phyloP scores from a whole-genome alignment of 208 protist genomes.

The Polymyxa betae region DNA sequence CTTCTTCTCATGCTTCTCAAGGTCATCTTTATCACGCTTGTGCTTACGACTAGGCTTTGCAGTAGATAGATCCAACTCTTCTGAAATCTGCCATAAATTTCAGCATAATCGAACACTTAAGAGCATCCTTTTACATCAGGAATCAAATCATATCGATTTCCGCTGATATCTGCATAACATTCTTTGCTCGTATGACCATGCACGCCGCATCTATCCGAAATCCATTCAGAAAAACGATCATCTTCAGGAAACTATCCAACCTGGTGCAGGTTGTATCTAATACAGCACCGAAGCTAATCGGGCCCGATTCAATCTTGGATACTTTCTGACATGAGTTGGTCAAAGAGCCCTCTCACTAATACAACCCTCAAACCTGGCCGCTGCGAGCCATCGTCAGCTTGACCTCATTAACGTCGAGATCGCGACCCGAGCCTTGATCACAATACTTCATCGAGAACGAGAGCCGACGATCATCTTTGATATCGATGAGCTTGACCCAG shows the following conservation, averaged over 20 bases:
- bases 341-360: too few species aligned
- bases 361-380: not conserved
- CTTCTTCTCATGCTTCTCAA: too few species aligned
- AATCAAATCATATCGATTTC: not conserved
- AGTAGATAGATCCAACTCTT: too few species aligned
- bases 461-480: not conserved
- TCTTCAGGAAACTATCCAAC: not conserved
- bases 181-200: not conserved
- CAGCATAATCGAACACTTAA: too few species aligned
- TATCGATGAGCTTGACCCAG: not conserved
- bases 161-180: not conserved
- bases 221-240: not conserved
- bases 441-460: slow-evolving; percentile 21
- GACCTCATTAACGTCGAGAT: not conserved
- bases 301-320: not conserved
- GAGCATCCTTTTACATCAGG: not conserved
- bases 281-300: not conserved
- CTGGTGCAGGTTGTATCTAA: not conserved
- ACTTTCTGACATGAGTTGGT: too few species aligned
- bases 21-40: too few species aligned
- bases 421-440: not conserved
- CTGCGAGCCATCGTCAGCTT: not conserved
- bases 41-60: too few species aligned
- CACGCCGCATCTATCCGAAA: not conserved
- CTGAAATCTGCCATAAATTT: too few species aligned